Conservation (phyloP, 2,329 filamentous ascomycete species). For the Aspergillus tanneri region DNA sequence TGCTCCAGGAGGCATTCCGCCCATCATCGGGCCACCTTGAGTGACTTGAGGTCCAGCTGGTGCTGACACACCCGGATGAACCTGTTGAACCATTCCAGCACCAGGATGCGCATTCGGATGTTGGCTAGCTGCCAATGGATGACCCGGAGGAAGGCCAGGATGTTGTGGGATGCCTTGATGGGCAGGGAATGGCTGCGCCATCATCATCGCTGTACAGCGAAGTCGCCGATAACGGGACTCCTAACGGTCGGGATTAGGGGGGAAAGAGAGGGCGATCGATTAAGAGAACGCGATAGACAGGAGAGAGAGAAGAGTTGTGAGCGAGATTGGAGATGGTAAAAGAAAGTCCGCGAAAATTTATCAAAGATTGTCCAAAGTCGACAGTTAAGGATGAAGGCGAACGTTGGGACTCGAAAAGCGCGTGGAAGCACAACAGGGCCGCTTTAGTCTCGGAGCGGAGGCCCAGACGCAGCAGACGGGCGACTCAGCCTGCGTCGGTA, state of each 20-base stretch:
- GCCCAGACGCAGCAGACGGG: slow-evolving; percentile 38
- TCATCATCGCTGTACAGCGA: slow-evolving; percentile 51
- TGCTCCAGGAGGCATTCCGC: slow-evolving; percentile 60
- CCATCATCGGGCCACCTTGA: slow-evolving; percentile 64
- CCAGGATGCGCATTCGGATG: slow-evolving; percentile 58
- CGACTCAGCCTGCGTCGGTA: slow-evolving; percentile 33
- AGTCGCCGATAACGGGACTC: slow-evolving; percentile 36
- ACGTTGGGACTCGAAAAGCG: slow-evolving; percentile 27
- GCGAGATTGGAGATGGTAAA: not conserved
- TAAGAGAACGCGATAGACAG: slow-evolving; percentile 5
- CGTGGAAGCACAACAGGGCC: slow-evolving; percentile 31
- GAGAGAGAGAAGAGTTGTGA: slow-evolving; percentile 3
- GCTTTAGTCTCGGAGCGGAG: slow-evolving; percentile 37
- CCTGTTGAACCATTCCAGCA: slow-evolving; percentile 53
- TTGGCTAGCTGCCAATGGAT: slow-evolving; percentile 59
- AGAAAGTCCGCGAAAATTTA: not conserved
- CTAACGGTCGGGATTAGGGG: slow-evolving; percentile 18
- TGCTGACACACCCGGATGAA: slow-evolving; percentile 61
- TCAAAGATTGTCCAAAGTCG: slow-evolving; percentile 11
- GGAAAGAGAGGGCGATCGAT: slow-evolving; percentile 9
- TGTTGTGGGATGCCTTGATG: slow-evolving; percentile 60
- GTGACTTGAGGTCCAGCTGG: slow-evolving; percentile 59
- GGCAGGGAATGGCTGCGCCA: slow-evolving; percentile 57
- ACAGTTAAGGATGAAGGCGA: slow-evolving; percentile 17
- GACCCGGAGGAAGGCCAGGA: slow-evolving; percentile 59